phyloP scores from a whole-genome alignment of 305 asterid genomes.

The Fraxinus angustifolia region DNA sequence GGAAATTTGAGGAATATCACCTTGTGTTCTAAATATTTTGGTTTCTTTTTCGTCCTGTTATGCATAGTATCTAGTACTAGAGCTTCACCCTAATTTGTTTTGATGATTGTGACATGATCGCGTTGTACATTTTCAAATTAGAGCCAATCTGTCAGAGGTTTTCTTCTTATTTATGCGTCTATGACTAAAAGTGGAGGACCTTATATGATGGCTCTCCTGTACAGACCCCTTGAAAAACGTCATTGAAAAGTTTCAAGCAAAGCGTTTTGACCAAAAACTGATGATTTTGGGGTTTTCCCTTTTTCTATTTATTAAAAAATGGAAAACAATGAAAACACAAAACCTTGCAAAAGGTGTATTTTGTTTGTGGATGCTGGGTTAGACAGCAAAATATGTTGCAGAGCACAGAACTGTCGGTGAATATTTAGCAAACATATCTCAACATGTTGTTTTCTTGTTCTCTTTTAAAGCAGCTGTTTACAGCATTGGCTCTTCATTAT shows the following conservation, averaged over 20 bases:
- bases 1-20: background rate
- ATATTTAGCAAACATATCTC: background rate
- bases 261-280: background rate
- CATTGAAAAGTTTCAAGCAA: background rate
- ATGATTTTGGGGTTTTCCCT: background rate
- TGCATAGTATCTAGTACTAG: background rate
- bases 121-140: background rate
- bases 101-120: background rate
- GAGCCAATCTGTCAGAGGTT: background rate
- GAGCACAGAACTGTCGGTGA: background rate
- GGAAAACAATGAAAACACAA: background rate
- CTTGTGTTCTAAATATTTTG: background rate
- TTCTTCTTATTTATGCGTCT: background rate
- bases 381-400: background rate
- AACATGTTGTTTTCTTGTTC: background rate
- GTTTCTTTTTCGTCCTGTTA: background rate
- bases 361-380: background rate
- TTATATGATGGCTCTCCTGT: background rate
- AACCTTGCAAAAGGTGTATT: background rate
- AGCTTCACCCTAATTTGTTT: background rate
- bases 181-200: background rate
- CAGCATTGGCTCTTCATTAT: background rate
- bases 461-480: background rate
- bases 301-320: background rate
- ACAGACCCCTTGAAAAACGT: background rate